Base-by-base conservation (phyloP, 1,284 basidiomycete genomes). In the Ceratobasidium sp. region DNA sequence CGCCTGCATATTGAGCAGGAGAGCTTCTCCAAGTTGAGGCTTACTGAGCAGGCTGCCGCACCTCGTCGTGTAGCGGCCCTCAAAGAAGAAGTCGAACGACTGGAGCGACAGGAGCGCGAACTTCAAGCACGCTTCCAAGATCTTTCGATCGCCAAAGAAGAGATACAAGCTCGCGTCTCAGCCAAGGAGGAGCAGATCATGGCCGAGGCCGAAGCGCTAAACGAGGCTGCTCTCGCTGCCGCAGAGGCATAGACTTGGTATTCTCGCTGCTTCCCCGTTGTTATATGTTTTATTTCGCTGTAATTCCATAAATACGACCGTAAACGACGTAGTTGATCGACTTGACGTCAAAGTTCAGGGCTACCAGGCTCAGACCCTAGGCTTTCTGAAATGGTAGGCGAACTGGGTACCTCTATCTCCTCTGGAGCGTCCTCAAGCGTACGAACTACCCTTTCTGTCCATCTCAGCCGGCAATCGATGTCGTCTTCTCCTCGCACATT, bases 71-170 rank as follows among this genome's bases (percentile, higher is more conserved):
- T 94, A 52, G 87, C 87, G 55, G 81, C 83, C 27, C 83, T 96
- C 73, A 87, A 88, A 77, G 91, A 92, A 74, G 95, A 97, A 77
- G 94, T 97, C 15, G 89, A 90, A 49, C 82, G 80, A 72, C 82
- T 97, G 53, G 90, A 93, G 77, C 81, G 83, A 71, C 82, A 91
- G 72, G 94, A 97, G 79, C 80, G 83, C 65, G 80, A 86, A 73
- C 79, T 96, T 73, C 95, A 97, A 78, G 84, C 84, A 72, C 82
- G 87, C 69, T 96, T 96, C 79, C 87, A 86, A n/a, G 94, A 95
- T 75, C 78, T 97, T 72, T 88, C 89, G 60, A 79, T 81, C 68
- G 91, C 94, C 78, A 83, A 90, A 75, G 82, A 86, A 71, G 90
- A 90, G 62, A 80, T 85, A 6, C 81, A 86, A 74, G 82, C 79